A percentile compares a stretch with the other conserved stretches of the same genome.
Conservation (phyloP, 106 monocot genomes). For the Dioscorea zingiberensis region DNA sequence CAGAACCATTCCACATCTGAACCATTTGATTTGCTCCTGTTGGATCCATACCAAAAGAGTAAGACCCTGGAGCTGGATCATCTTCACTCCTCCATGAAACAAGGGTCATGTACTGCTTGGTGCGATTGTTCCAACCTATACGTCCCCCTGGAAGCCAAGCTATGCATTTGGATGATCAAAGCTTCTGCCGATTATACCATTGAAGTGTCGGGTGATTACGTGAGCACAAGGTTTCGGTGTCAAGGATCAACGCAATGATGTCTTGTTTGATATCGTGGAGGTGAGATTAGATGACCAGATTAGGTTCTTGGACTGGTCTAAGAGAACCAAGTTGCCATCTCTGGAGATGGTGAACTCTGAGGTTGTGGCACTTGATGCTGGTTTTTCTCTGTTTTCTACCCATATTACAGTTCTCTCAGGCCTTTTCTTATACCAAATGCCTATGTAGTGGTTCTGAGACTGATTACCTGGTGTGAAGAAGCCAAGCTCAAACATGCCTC, state of each 20-base stretch:
- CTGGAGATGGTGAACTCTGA: constrained; percentile 31
- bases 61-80: constrained; percentile 37
- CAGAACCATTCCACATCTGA: constrained; percentile 31
- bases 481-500: constrained; percentile 9
- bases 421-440: constrained; percentile 46
- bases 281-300: constrained; percentile 35
- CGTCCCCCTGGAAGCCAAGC: constrained; percentile 28
- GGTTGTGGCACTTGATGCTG: constrained; percentile 9
- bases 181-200: constrained; percentile 33
- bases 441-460: constrained; percentile 9
- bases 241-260: constrained; percentile 12
- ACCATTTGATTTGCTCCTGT: constrained; percentile 30
- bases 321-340: constrained; percentile 33
- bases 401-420: constrained; percentile 27
- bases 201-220: constrained; percentile 1
- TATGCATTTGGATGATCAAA: constrained; percentile 45
- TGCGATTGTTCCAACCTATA: constrained; percentile 25
- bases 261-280: constrained; percentile 1
- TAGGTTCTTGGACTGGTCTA: constrained; percentile 10
- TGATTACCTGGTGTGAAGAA: constrained; percentile 6
- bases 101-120: constrained; percentile 21
- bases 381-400: constrained; percentile 40
- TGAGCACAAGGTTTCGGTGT: constrained; percentile 31
- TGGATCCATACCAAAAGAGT: constrained; percentile 34
- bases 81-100: constrained; percentile 43